These are phyloP conservation scores for Pseudogymnoascus sp. DNA, from an alignment of 2,329 filamentous ascomycete species.

Conservation along the genomic window DNA sequence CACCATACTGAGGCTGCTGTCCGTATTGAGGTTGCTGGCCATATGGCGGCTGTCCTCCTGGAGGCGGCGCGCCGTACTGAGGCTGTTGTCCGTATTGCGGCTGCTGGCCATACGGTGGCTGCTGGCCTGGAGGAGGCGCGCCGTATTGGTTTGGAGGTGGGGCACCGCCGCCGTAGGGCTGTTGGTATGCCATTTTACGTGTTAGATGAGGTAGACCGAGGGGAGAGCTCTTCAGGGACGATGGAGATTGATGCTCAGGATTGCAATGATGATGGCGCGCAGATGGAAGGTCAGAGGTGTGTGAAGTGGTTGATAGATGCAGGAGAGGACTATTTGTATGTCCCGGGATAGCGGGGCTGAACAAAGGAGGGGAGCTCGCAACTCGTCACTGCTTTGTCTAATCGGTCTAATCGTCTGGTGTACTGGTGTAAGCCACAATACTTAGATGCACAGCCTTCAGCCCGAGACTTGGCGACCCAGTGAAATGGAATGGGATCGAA, in stretches of 20 bases:
- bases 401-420: too few relatives aligned
- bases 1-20: constrained; percentile 13
- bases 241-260: not conserved
- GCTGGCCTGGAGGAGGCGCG: too few relatives aligned
- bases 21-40: too few relatives aligned
- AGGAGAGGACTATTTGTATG: not conserved
- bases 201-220: not conserved
- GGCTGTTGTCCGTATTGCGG: too few relatives aligned
- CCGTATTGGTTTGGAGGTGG: too few relatives aligned
- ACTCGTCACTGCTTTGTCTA: not conserved
- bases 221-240: not conserved
- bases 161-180: too few relatives aligned
- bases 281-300: not conserved
- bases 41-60: too few relatives aligned
- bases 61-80: too few relatives aligned
- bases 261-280: not conserved
- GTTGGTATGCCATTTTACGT: constrained; percentile 17
- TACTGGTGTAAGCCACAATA: not conserved
- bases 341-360: not conserved
- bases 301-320: not conserved
- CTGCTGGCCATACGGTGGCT: too few relatives aligned
- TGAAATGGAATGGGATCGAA: too few relatives aligned
- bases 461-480: not conserved
- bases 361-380: not conserved
- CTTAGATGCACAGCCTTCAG: not conserved